Evolutionary conservation across 306 rosid genomes (phyloP).

Genomic region (Macrotyloma uniflorum): DNA sequence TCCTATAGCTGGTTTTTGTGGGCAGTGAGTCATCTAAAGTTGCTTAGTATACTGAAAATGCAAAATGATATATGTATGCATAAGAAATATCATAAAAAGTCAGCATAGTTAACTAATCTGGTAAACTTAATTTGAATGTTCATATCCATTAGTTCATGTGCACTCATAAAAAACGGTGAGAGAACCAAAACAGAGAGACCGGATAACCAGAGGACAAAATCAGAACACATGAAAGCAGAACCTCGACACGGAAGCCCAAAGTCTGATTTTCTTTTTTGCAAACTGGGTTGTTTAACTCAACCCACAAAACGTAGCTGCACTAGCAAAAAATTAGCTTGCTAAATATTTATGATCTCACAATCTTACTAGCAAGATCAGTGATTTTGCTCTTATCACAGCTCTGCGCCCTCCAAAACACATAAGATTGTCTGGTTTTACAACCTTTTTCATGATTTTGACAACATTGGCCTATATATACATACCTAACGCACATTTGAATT

Average conservation of each 20-base stretch:
- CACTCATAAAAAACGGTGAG: neutral
- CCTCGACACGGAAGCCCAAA: neutral
- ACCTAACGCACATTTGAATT: constrained; percentile 2
- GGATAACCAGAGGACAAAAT: neutral
- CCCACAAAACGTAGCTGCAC: neutral
- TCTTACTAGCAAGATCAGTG: neutral
- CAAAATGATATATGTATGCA: neutral
- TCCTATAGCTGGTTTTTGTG: neutral
- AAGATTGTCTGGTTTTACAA: neutral
- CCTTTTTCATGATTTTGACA: neutral
- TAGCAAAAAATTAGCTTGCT: neutral
- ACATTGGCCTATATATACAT: neutral
- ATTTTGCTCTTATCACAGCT: neutral
- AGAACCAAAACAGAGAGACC: neutral
- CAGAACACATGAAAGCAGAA: neutral
- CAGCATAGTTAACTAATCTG: neutral
- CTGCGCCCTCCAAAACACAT: neutral
- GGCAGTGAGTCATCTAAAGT: neutral
- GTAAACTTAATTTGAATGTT: neutral
- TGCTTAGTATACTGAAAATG: neutral
- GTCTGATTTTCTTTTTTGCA: neutral
- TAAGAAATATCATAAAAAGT: neutral
- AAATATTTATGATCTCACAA: neutral
- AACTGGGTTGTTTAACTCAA: neutral
- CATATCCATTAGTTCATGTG: neutral